Base-by-base conservation (phyloP, 306 rosid species). In the Casuarina glauca region DNA sequence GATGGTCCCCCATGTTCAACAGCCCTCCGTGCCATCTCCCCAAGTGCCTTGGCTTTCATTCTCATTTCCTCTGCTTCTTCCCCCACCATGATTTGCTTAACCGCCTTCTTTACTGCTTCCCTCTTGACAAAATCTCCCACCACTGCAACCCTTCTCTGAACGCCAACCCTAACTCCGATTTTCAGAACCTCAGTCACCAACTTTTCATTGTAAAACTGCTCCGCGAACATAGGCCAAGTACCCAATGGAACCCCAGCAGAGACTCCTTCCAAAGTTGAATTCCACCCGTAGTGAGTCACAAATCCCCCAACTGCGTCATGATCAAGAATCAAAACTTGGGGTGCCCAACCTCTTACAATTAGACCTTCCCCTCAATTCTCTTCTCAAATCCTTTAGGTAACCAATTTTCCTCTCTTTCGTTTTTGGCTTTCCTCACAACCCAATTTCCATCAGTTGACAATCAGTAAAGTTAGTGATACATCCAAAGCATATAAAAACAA, bases 231-330 rank as follows among this genome's bases (percentile, higher is more conserved):
- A 0, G 86, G 88, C 88, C 88, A 85, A 1, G 85, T 85, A 0
- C 75, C 61, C 79, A 78, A 42, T 0, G 80, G 45, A 1, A 69
- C 58, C 51, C 76, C 80, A 38, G 72, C 73, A 4, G 44, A 44
- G 66, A 84, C 77, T 4, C 70, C 86, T 66, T 78, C 94, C n/a
- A 89, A 55, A 0, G 78, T 80, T 49, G 91, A 80, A 48, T 89
- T 89, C 91, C 89, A 83, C 8, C 90, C 89, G 66, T 86, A 84
- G 49, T 85, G 84, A 2, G 85, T 85, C 79, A 79, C 81, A 76
- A 87, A 79, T 3, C 70, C 82, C 36, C 88, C 86, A 1, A 79
- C 74, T 16, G 77, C 79, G 45, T 51, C 49, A 35, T 85, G 84
- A 2, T 17, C 53, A 4, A 85, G 84, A 46, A 82, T 86, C 67